phyloP scores from a whole-genome alignment of 2,329 filamentous ascomycete species.

The Penicillium sp. region DNA sequence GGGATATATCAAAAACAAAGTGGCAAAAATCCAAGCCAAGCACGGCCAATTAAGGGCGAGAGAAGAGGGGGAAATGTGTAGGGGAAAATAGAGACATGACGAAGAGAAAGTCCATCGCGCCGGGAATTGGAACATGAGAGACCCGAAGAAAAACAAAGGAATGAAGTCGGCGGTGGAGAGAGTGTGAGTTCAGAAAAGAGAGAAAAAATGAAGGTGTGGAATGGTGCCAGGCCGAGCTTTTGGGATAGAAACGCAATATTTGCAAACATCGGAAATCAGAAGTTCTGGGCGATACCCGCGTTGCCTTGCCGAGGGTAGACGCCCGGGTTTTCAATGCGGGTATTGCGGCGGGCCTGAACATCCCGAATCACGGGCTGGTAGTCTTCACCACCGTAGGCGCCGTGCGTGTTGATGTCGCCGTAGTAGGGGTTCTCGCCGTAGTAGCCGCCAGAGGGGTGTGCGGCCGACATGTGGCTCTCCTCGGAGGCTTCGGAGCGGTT shows the following conservation, averaged over 20 bases:
- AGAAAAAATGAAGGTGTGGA: background rate
- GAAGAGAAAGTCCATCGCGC: conserved; percentile 28
- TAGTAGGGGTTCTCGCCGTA: conserved; percentile 61
- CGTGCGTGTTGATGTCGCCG: conserved; percentile 45
- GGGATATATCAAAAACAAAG: conserved; percentile 24
- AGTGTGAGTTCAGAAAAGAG: background rate
- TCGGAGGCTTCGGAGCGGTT: conserved; percentile 68
- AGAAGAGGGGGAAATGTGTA: conserved; percentile 9
- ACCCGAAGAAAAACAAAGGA: conserved; percentile 17
- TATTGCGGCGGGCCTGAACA: conserved; percentile 88
- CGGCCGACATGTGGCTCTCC: conserved; percentile 53
- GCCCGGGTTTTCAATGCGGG: conserved; percentile 86
- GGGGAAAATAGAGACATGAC: conserved; percentile 26
- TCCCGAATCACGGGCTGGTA: conserved; percentile 87
- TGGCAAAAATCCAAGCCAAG: conserved; percentile 4
- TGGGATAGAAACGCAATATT: conserved; percentile 2
- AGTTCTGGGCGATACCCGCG: conserved; percentile 95
- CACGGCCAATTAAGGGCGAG: conserved; percentile 8
- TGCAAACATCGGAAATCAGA: conserved; percentile 54
- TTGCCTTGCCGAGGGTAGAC: conserved; percentile 88
- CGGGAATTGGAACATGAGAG: conserved; percentile 19
- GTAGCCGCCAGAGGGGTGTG: conserved; percentile 51
- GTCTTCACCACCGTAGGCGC: conserved; percentile 58
- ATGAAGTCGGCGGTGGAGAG: conserved; percentile 23
- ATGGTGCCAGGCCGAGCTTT: conserved; percentile 18